Conservation (phyloP, 768 basidiomycete species). For the Leccinum variicolor region DNA sequence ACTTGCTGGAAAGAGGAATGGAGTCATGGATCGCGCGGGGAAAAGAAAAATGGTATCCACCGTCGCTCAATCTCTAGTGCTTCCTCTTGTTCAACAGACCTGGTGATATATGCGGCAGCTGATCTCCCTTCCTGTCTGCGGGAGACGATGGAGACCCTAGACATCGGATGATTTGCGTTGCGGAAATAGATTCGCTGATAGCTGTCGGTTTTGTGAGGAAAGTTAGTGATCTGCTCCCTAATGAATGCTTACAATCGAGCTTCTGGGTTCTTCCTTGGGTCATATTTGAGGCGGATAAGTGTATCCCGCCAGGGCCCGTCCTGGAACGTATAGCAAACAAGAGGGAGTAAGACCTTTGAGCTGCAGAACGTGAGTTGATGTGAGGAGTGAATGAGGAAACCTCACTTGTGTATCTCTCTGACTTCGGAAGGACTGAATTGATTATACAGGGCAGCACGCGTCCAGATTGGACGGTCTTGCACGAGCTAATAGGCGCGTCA, state of each 20-base stretch:
- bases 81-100: conserved; percentile 34
- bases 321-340: conserved; percentile 83
- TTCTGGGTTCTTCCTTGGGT: conserved; percentile 71
- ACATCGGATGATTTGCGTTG: conserved; percentile 78
- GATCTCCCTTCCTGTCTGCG: conserved; percentile 51
- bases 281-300: conserved; percentile 82
- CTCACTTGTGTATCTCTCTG: conserved; percentile 74
- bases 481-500: conserved; percentile 53
- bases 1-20: conserved; percentile 40
- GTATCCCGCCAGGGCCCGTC: conserved; percentile 96
- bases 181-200: conserved; percentile 93
- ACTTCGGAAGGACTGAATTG: conserved; percentile 69
- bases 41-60: conserved; percentile 14
- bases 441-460: conserved; percentile 79
- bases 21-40: not conserved
- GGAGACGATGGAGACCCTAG: conserved; percentile 70
- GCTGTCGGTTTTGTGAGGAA: conserved; percentile 40
- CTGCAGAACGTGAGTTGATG: conserved; percentile 37
- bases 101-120: conserved; percentile 20
- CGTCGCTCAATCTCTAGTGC: conserved; percentile 30
- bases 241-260: conserved; percentile 67
- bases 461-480: conserved; percentile 80
- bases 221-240: not conserved
- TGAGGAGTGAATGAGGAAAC: not conserved
- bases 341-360: conserved; percentile 76